Conservation (phyloP, 176 grass and related monocot genomes). For the Rhynchospora breviuscula region DNA sequence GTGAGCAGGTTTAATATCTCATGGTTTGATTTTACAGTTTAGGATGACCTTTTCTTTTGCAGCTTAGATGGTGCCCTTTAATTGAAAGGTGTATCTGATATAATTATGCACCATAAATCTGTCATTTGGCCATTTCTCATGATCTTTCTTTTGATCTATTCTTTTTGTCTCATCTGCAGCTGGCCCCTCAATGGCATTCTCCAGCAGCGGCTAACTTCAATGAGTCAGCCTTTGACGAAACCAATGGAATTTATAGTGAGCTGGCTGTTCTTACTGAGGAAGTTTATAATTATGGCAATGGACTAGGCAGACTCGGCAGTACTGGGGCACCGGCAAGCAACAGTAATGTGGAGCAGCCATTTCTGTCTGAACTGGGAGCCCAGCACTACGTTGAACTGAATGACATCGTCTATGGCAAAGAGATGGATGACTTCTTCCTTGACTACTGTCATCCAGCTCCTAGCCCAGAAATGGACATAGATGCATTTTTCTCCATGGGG, state of each 20-base stretch:
- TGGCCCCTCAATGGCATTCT: constrained; percentile 26
- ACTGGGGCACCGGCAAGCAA: not conserved
- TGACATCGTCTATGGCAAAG: constrained; percentile 23
- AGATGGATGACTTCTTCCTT: not conserved
- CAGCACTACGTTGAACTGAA: constrained; percentile 53
- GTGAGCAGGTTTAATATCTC: not conserved
- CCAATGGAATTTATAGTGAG: constrained; percentile 28
- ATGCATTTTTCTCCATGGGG: not conserved
- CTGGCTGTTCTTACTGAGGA: constrained; percentile 20
- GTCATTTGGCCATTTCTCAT: not conserved
- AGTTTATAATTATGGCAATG: not conserved
- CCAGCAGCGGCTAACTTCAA: constrained; percentile 16
- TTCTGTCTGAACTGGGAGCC: constrained; percentile 20
- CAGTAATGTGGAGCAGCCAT: not conserved
- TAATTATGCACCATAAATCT: not conserved
- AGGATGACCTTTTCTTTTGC: not conserved
- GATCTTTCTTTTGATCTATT: not conserved
- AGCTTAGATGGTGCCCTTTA: not conserved
- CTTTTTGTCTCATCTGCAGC: constrained; percentile 17
- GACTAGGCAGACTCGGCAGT: not conserved
- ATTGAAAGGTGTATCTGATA: not conserved
- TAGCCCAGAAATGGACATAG: not conserved
- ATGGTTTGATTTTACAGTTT: not conserved
- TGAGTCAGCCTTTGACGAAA: constrained; percentile 20
- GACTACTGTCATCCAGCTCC: not conserved